Conservation (phyloP, 106 monocot species). For the Platanthera zijinensis region DNA sequence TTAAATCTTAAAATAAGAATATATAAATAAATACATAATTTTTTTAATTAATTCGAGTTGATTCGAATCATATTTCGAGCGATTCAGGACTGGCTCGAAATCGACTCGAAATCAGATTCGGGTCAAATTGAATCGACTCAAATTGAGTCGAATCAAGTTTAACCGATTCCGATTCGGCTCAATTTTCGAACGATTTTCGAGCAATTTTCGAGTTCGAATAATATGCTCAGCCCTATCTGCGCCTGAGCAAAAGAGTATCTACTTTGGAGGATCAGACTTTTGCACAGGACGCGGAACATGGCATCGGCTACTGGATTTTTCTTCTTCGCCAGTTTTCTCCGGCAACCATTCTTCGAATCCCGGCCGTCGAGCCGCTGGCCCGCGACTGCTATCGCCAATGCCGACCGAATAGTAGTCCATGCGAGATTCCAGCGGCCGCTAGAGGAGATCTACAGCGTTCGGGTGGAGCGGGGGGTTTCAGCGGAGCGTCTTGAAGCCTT, state of each 20-base stretch:
- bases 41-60: no score
- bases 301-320: neutral
- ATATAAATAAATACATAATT: no score
- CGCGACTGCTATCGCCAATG: neutral
- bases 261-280: neutral
- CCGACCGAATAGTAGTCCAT: neutral
- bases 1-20: no score
- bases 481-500: constrained; percentile 40
- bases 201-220: no score
- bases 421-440: constrained; percentile 27
- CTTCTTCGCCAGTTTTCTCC: constrained; percentile 1
- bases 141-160: no score
- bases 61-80: no score
- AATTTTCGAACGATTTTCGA: constrained; percentile 28
- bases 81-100: no score
- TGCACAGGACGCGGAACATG: neutral
- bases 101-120: no score
- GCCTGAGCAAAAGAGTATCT: neutral
- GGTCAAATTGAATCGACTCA: no score
- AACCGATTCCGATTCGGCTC: constrained; percentile 21
- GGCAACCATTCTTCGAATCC: neutral
- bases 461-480: constrained; percentile 59
- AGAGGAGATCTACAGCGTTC: constrained; percentile 88
- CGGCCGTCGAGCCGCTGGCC: neutral
- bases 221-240: no score